Conservation (phyloP, 2,329 filamentous ascomycete species). For the Colletotrichum falcatum region DNA sequence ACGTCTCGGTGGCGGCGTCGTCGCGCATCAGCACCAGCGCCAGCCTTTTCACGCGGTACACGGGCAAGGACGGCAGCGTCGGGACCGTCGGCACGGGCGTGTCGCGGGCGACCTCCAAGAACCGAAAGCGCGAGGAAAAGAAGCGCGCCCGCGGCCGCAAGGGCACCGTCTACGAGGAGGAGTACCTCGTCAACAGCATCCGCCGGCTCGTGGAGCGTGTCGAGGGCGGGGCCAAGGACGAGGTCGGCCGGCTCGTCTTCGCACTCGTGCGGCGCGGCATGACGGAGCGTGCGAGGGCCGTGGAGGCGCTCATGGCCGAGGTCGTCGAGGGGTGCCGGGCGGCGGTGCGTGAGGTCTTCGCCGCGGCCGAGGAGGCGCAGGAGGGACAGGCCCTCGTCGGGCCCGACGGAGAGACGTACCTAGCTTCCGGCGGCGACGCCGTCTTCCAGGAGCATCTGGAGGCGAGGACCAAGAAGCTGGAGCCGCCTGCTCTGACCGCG, state of each 20-base stretch:
- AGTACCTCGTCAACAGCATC: constrained; percentile 93
- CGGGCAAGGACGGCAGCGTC: constrained; percentile 72
- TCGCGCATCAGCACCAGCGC: constrained; percentile 85
- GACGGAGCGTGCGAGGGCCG: constrained; percentile 85
- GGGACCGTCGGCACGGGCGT: constrained; percentile 80
- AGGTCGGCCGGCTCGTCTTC: constrained; percentile 80
- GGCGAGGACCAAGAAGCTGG: constrained; percentile 58
- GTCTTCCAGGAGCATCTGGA: constrained; percentile 65
- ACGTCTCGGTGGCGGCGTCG: constrained; percentile 86
- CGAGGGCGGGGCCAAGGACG: constrained; percentile 74
- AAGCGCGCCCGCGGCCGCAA: constrained; percentile 96
- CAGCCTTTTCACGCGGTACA: constrained; percentile 95
- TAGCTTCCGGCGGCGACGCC: constrained; percentile 62
- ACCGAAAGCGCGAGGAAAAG: constrained; percentile 89
- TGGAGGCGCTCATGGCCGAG: constrained; percentile 80
- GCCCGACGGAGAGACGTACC: constrained; percentile 45
- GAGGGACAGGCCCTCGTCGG: constrained; percentile 42
- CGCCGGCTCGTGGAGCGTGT: constrained; percentile 85
- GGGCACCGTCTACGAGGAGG: constrained; percentile 97
- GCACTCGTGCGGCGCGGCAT: constrained; percentile 84
- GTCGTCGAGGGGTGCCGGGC: constrained; percentile 77
- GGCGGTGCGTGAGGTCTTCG: constrained; percentile 79
- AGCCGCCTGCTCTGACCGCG: constrained; percentile 61
- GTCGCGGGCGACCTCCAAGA: constrained; percentile 86
- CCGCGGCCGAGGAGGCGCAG: constrained; percentile 43